Evolutionary conservation across 345 rosid genomes (phyloP), one percentile per base, ranked within the genome.

Genomic region (Boechera divaricarpa): DNA sequence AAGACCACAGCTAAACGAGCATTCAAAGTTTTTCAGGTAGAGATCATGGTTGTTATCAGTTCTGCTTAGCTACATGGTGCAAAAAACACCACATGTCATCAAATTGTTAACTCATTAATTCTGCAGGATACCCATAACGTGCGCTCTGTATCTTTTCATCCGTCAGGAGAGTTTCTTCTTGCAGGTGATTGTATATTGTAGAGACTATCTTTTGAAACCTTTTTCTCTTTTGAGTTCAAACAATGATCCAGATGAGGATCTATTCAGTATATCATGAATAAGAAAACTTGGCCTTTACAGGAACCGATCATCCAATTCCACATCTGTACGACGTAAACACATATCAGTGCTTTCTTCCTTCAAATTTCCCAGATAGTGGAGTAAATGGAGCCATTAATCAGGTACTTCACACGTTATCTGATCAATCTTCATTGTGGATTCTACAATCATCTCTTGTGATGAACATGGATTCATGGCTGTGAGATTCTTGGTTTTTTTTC

Each of bases 291-390:
- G 52, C 72, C 45, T 35, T 78, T 67, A 56, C 83, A 92, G 98
- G 94, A 80, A 92, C 97, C 6, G 94, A 89, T 80, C 98, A 93
- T 85, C 82, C 83, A 60, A 81, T 92, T 80, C 79, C 93, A 44
- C 98, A 89, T 82, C 81, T 93, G 72, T 90, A 93, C 32, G 97
- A 93, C 85, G 88, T 90, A 49, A 92, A 83, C 83, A 90, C 96
- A 21, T 87, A 83, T 80, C 88, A 87, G 65, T 88, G 96, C 66
- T 90, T 81, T 77, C 86, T 90, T 65, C 83, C 94, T 57, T 83
- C 91, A 36, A 90, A 77, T 73, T 78, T 53, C 63, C 85, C 90
- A 6, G 91, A 88, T 57, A 86, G 69, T 66, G 86, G 89, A 12
- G 83, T 60, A 66, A 87, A 77, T 72, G 92, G 95, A 67, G 94